These are phyloP conservation scores for Berkeleyomyces basicola DNA, from an alignment of 2,329 filamentous ascomycete genomes.

Conservation along the genomic window DNA sequence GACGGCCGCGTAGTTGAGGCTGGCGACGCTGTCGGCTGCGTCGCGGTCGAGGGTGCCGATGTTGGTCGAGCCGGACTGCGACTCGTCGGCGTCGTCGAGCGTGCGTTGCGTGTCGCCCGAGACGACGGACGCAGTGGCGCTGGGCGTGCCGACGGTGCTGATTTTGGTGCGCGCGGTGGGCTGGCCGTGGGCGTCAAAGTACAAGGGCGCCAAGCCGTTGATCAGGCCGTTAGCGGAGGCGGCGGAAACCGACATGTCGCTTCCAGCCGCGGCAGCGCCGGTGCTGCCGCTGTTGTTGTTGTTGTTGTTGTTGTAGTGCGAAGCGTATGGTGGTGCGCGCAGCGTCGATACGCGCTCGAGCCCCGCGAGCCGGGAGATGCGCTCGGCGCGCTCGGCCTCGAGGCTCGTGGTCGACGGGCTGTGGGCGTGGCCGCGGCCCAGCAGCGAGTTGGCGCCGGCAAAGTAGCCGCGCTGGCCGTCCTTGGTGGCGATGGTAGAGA, in stretches of 20 bases:
- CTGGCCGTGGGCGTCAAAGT: conserved; percentile 65
- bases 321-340: conserved; percentile 29
- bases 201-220: conserved; percentile 31
- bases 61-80: conserved; percentile 5
- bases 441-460: conserved; percentile 27
- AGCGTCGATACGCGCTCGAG: conserved; percentile 73
- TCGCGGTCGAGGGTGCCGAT: conserved; percentile 49
- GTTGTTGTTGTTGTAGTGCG: conserved; percentile 6
- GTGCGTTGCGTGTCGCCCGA: conserved; percentile 35
- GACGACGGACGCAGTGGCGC: conserved; percentile 51
- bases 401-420: conserved; percentile 51
- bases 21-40: conserved; percentile 40
- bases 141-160: conserved; percentile 82
- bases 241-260: conserved; percentile 22
- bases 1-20: conserved; percentile 33
- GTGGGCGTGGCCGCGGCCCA: conserved; percentile 41
- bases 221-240: conserved; percentile 14
- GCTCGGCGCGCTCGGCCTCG: conserved; percentile 83
- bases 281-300: conserved; percentile 16
- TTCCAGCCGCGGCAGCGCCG: conserved; percentile 22
- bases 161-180: conserved; percentile 53
- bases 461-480: conserved; percentile 80
- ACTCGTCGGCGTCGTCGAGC: conserved; percentile 39
- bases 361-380: conserved; percentile 87
- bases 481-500: conserved; percentile 91